Percentiles rank a stretch among this genome's conserved stretches.
phyloP scores from a whole-genome alignment of 345 rosid genomes.

The Psidium friedrichsthalianum region DNA sequence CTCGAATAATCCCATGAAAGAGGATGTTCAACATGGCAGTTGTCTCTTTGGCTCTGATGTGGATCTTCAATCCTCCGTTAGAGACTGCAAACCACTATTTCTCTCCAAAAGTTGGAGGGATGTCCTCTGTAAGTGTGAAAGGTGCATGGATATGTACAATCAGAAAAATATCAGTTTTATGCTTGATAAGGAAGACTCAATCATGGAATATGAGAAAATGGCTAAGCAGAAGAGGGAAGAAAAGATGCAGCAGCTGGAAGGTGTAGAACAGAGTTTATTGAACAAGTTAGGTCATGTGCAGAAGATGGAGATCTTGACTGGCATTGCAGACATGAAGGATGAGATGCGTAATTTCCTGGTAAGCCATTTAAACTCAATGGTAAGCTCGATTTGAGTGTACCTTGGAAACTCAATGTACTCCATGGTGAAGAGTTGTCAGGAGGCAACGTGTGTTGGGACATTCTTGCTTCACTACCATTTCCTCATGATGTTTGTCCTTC shows the following conservation, averaged over 20 bases:
- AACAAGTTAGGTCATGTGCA: conserved; percentile 74
- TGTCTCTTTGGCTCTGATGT: conserved; percentile 35
- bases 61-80: conserved; percentile 7
- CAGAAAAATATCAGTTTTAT: conserved; percentile 51
- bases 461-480: neutral
- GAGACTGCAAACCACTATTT: conserved; percentile 55
- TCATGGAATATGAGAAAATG: conserved; percentile 75
- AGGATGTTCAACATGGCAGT: conserved; percentile 1
- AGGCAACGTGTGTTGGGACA: neutral
- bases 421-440: neutral
- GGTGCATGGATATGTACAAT: conserved; percentile 55
- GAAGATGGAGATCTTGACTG: conserved; percentile 83
- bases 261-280: conserved; percentile 48
- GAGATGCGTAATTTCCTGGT: conserved; percentile 73
- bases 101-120: conserved; percentile 86
- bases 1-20: conserved; percentile 9
- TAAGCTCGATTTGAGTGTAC: neutral
- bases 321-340: conserved; percentile 76
- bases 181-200: conserved; percentile 74
- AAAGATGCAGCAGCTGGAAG: conserved; percentile 77
- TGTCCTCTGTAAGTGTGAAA: conserved; percentile 62
- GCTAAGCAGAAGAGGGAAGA: conserved; percentile 88
- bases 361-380: neutral
- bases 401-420: neutral
- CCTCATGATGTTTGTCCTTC: neutral